Conservation (phyloP, 148 eudicot species). For the Suaeda aralocaspica region DNA sequence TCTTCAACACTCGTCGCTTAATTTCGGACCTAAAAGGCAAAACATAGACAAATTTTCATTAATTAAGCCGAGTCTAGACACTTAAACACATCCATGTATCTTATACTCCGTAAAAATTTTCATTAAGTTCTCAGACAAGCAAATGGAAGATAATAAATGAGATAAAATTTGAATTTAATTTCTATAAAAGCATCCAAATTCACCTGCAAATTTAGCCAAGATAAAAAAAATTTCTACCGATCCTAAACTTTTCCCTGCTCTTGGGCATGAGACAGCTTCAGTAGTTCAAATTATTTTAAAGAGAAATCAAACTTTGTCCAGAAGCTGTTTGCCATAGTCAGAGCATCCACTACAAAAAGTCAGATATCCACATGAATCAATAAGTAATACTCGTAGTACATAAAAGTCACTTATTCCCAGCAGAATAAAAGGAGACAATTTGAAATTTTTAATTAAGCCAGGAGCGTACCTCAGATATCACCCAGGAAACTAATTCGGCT, state of each 20-base stretch:
- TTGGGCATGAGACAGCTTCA: slow-evolving; percentile 9
- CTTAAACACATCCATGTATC: not conserved
- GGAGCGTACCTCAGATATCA: slow-evolving; percentile 2
- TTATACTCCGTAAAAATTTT: no score
- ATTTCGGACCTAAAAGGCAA: not conserved
- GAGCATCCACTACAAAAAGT: slow-evolving; percentile 12
- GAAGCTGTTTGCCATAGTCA: not conserved
- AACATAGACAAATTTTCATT: not conserved
- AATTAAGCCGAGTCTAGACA: no score
- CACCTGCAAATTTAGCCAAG: slow-evolving; percentile 17
- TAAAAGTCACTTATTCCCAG: not conserved
- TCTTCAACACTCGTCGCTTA: not conserved
- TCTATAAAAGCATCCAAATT: slow-evolving; percentile 1
- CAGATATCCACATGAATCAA: slow-evolving; percentile 12
- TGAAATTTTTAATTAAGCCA: slow-evolving; percentile 1
- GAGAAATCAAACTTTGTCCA: slow-evolving; percentile 8
- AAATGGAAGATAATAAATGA: not conserved
- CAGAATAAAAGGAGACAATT: not conserved
- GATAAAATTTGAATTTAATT: slow-evolving; percentile 5
- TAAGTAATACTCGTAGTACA: not conserved
- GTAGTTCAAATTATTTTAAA: slow-evolving; percentile 5
- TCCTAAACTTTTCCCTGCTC: not conserved
- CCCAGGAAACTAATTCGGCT: not conserved
- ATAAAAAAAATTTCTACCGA: not conserved
- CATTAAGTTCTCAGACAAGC: not conserved